Conservation (phyloP, 768 basidiomycete species). For the Udeniomyces megalosporus region DNA sequence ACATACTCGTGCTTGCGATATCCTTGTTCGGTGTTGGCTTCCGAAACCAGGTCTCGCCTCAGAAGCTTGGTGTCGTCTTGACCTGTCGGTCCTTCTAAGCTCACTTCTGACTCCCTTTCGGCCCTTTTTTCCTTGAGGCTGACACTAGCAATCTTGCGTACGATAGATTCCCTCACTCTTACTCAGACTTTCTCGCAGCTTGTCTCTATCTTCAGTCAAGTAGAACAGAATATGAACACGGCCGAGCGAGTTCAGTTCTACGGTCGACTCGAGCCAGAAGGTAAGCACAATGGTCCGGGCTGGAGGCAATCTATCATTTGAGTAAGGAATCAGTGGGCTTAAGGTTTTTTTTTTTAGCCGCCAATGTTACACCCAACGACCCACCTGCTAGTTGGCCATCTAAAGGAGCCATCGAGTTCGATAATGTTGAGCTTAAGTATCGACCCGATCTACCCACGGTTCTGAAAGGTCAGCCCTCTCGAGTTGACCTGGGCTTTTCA, state of each 20-base stretch:
- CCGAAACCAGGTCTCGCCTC: conserved; percentile 56
- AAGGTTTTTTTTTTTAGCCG: neutral
- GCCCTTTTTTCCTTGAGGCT: no score
- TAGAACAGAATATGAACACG: conserved; percentile 81
- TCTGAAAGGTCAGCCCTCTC: conserved; percentile 61
- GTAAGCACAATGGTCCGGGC: neutral
- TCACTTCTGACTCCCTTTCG: neutral
- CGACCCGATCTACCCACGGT: conserved; percentile 72
- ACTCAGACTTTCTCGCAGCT: conserved; percentile 5
- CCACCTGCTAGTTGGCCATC: conserved; percentile 57
- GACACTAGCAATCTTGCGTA: no score
- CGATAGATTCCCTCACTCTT: neutral
- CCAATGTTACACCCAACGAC: conserved; percentile 52
- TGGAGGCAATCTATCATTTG: neutral
- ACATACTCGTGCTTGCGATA: conserved; percentile 46
- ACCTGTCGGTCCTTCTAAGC: conserved; percentile 44
- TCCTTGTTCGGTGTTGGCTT: conserved; percentile 61
- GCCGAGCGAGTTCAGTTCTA: conserved; percentile 59
- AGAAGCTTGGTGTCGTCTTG: conserved; percentile 66
- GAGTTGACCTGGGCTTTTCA: no score
- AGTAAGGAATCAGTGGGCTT: no score
- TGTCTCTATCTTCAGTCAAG: conserved; percentile 21
- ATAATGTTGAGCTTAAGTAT: conserved; percentile 61
- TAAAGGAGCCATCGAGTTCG: conserved; percentile 55
- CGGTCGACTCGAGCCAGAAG: conserved; percentile 44